phyloP scores from a whole-genome alignment of 345 rosid species.

The Microthlaspi erraticum region DNA sequence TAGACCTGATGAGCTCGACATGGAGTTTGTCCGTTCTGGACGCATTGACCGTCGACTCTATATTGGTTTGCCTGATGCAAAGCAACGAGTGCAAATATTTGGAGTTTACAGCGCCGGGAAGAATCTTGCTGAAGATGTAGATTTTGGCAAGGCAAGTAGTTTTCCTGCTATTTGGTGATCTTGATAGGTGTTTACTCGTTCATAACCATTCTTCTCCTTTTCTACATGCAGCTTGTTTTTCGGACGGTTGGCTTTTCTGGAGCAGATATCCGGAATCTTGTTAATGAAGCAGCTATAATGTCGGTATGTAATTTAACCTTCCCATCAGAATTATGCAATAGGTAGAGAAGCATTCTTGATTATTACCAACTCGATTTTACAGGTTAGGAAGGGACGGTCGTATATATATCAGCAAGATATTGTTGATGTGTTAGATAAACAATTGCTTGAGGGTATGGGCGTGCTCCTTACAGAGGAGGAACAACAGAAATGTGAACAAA shows the following conservation, averaged over 20 bases:
- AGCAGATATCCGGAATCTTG: conserved; percentile 95
- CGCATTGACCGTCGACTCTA: conserved; percentile 94
- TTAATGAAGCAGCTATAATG: conserved; percentile 97
- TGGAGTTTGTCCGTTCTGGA: conserved; percentile 89
- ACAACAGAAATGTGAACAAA: conserved; percentile 88
- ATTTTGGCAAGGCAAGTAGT: conserved; percentile 69
- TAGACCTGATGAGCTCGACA: conserved; percentile 95
- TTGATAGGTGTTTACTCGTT: conserved; percentile 11
- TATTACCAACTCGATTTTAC: conserved; percentile 35
- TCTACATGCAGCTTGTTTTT: conserved; percentile 77
- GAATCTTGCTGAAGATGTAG: conserved; percentile 84
- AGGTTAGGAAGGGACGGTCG: conserved; percentile 93
- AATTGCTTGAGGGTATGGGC: conserved; percentile 98
- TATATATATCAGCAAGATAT: conserved; percentile 85
- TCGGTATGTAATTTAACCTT: conserved; percentile 62
- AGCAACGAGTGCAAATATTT: conserved; percentile 91
- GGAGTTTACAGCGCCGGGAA: conserved; percentile 86
- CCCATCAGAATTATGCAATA: conserved; percentile 14
- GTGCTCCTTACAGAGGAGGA: conserved; percentile 97
- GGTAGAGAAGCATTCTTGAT: conserved; percentile 21
- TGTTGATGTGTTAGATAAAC: conserved; percentile 90
- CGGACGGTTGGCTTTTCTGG: conserved; percentile 97
- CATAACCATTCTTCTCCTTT: conserved; percentile 15
- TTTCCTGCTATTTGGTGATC: conserved; percentile 10
- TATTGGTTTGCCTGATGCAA: conserved; percentile 94